Evolutionary conservation across 176 grass and related monocot genomes (phyloP), one percentile per base, ranked within the genome.

Genomic region (Avena sativa): DNA sequence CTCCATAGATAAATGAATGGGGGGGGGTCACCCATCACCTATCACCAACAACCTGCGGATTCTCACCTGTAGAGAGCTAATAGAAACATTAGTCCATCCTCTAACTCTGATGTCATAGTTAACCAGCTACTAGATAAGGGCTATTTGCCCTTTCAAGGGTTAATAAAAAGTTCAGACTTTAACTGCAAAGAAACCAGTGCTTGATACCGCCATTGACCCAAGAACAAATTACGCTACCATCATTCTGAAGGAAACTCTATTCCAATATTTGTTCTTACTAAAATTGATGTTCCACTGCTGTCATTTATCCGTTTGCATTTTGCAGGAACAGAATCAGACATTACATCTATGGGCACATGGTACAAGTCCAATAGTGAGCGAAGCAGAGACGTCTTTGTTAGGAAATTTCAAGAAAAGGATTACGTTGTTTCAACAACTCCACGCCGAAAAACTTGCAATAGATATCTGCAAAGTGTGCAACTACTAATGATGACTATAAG

Each of bases 371-470:
- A 17, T 14, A 86, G 6, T 26, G 4, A 50, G 50, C 10, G 68
- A 26, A 28, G 52, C 20, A 36, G 38, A 67, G 64, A 60, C 49
- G 50, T 12, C 20, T 30, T 56, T 9, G 13, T 68, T 30, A 77
- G 25, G 67, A 70, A 84, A 49, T 83, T 78, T 61, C 15, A 6
- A 82, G 15, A 36, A 15, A 73, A 74, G 5, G n/a, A 40, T 66
- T 17, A 2, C 38, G 25, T 17, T 26, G 4, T 49, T 70, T 43
- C 16, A 34, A 25, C 62, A 76, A 44, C 28, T 66, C 46, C 30
- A 46, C 15, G 21, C 5, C 44, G 34, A 9, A 51, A 90, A 86
- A 65, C 30, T 82, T 16, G 56, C 20, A 73, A 65, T 69, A 69
- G 2, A 68, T 69, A 60, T 78, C 43, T 19, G 76, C 20, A 8